phyloP scores from a whole-genome alignment of 768 basidiomycete species.

The Lactarius quietus region DNA sequence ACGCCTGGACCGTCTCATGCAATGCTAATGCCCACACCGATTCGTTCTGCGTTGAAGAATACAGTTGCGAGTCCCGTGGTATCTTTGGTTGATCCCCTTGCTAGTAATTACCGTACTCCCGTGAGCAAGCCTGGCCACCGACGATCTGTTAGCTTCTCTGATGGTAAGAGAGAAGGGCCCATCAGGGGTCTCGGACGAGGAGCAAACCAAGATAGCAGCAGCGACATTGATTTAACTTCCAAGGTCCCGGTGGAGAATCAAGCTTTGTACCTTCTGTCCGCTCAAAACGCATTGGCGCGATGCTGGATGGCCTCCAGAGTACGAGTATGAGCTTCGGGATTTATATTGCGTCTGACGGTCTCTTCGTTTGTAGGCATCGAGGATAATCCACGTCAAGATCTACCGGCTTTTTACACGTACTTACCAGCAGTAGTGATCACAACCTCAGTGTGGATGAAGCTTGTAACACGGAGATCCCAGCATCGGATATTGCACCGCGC shows the following conservation, averaged over 20 bases:
- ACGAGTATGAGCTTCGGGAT: constrained; percentile 30
- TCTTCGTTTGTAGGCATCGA: constrained; percentile 32
- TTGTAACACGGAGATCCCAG: constrained; percentile 28
- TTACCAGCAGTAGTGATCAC: constrained; percentile 39
- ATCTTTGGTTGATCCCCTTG: constrained; percentile 51
- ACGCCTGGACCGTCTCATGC: constrained; percentile 16
- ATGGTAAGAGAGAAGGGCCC: constrained; percentile 88
- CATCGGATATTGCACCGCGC: constrained; percentile 4
- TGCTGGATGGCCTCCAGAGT: constrained; percentile 72
- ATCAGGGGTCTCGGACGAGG: constrained; percentile 59
- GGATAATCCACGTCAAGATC: constrained; percentile 56
- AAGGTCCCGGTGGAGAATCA: constrained; percentile 22
- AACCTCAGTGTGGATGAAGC: constrained; percentile 23
- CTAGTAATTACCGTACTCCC: constrained; percentile 54
- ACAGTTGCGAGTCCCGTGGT: constrained; percentile 51
- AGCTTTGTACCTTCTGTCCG: constrained; percentile 56
- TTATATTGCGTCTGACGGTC: neutral
- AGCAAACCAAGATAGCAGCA: constrained; percentile 38
- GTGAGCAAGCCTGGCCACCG: constrained; percentile 48
- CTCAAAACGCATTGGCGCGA: constrained; percentile 76
- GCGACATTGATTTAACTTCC: constrained; percentile 29
- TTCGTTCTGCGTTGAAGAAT: constrained; percentile 43
- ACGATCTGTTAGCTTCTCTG: constrained; percentile 96
- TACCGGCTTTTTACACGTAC: constrained; percentile 41
- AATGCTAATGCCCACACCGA: constrained; percentile 34